Base-by-base conservation (phyloP, 805 yeast genomes). In the Dipodascopsis uninucleata region DNA sequence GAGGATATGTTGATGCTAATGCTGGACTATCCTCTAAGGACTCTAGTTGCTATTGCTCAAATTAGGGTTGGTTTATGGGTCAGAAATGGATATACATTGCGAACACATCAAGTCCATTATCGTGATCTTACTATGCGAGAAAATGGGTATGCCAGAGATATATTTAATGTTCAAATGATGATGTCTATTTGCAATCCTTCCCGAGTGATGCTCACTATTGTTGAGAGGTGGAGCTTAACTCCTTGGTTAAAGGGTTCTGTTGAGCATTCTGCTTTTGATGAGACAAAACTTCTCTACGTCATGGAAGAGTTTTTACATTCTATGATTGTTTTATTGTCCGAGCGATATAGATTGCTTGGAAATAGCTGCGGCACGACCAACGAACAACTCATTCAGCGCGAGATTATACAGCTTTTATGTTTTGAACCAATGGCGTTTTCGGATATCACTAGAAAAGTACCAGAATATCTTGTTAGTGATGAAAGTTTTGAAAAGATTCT, bases 51-150 rank as follows among this genome's bases (percentile, higher is more conserved):
- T 6, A 65, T 86, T 53, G 78, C 96, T 0, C 97, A 93, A 58
- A 84, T 90, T 6, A 82, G 85, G 49, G 79, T 84, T 0, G 96
- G 96, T 0, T 75, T 83, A 45, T 90, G 97, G 97, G 96, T 90
- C 0, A 75, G 97, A 58, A 90, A 90, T 64, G 98, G 98, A 0
- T 75, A 78, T 47, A 82, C 89, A 31, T 79, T 87, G 4, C 72
- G 83, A 31, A 79, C 81, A 21, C 97, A 90, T 60, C 72, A 84
- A 52, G 82, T 80, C 55, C 79, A 88, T 45, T 90, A 90, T 61
- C 75, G 83, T 31, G 81, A 78, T 47, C 75, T 88, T 9, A 84
- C 87, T 3, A 71, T 89, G 39, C 71, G 97, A 43, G 97, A 89
- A 52, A 77, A 78, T 49, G 95, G 96, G 0, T 89, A 74, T 59